Evolutionary conservation across 768 basidiomycete genomes (phyloP), one percentile per base, ranked within the genome.

Genomic region (Lepiota subincarnata): DNA sequence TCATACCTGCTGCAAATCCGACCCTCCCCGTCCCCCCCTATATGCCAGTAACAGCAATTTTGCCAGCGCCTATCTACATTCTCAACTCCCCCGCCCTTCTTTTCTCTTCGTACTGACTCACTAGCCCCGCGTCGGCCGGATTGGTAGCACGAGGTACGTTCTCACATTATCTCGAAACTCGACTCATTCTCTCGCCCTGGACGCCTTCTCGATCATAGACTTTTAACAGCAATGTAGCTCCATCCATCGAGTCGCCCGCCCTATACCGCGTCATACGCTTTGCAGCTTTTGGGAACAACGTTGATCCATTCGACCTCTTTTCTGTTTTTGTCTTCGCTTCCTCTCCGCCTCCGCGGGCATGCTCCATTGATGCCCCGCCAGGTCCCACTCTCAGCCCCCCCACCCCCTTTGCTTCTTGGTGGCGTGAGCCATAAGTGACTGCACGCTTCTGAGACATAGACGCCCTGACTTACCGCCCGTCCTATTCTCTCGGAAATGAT

Each of bases 81-180:
- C 22, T 31, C 34, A 49, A 48, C n/a, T 24, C 38, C 24, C 24
- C 24, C 24, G 24, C 24, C 24, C 24, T 5, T 24, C 5, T 5
- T 45, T 28, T 46, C 41, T 28, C 36, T 7, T 1, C 36, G 16
- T 4, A 41, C 65, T 58, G 55, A 64, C 64, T 66, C 65, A 64
- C 58, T 60, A 50, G 67, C 62, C 43, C 24, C 52, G 36, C 62
- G 61, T 66, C 66, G 66, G 67, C 57, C 48, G 22, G 16, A 24
- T 19, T 5, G 20, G 22, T 48, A 14, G 31, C 31, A 31, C 31
- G 31, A 31, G 31, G 31, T 31, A 31, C 31, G 1, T 31, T 31
- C 31, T 7, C 31, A 31, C 31, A 31, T 31, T 31, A 8, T 4
- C 7, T 11, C 8, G 4, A 11, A 11, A 24, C 24, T 24, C 24